phyloP scores from a whole-genome alignment of 2,329 filamentous ascomycete species.

The Dichotomopilus funicola region DNA sequence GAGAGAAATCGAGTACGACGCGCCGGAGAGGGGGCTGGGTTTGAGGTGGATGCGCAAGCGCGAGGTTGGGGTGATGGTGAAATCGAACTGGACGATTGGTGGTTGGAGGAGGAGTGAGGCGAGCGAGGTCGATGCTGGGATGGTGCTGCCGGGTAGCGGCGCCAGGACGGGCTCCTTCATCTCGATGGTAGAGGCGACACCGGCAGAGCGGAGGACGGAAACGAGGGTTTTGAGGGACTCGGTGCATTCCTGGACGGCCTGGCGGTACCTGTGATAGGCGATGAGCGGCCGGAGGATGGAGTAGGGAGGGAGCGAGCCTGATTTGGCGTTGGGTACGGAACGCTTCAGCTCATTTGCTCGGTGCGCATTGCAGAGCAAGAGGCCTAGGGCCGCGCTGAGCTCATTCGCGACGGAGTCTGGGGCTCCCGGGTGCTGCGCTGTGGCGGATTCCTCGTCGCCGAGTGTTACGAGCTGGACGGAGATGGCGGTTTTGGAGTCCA shows the following conservation, averaged over 20 bases:
- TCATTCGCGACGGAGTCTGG: conserved; percentile 55
- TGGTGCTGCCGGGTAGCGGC: conserved; percentile 11
- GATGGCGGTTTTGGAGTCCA: conserved; percentile 50
- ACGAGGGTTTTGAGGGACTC: conserved; percentile 40
- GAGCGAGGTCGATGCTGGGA: conserved; percentile 39
- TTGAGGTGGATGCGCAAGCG: conserved; percentile 39
- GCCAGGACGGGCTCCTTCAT: conserved; percentile 34
- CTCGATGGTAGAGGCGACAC: conserved; percentile 37
- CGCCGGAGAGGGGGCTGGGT: conserved; percentile 29
- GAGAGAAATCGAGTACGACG: conserved; percentile 17
- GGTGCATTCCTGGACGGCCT: conserved; percentile 34
- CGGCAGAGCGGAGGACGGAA: conserved; percentile 39
- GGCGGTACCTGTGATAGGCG: conserved; percentile 40
- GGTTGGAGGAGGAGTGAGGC: conserved; percentile 38
- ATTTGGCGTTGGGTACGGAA: conserved; percentile 45
- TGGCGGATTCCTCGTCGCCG: conserved; percentile 38
- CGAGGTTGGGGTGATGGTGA: conserved; percentile 40
- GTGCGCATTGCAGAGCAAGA: conserved; percentile 75
- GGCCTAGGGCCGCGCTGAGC: conserved; percentile 60
- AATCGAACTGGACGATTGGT: conserved; percentile 36
- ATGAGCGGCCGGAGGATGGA: conserved; percentile 48
- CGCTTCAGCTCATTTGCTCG: conserved; percentile 65
- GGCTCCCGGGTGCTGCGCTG: conserved; percentile 26
- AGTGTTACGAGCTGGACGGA: conserved; percentile 61
- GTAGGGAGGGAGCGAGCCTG: conserved; percentile 38